Evolutionary conservation across 1,139 yeast species (phyloP).

Genomic region (Pichia sp.): DNA sequence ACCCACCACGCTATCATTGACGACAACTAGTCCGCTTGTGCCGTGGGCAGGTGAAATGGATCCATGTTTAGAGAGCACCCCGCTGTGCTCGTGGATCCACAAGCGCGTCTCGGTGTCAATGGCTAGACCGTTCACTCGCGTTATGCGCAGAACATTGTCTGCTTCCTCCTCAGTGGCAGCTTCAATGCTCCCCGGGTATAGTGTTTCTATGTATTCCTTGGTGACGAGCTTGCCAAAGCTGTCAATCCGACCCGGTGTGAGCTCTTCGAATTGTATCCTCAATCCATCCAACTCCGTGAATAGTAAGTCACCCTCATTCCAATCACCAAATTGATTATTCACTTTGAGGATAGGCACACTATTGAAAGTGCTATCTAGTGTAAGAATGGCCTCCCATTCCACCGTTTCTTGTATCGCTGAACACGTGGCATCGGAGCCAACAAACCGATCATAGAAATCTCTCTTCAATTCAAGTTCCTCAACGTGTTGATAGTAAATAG

Average conservation of each 20-base stretch:
- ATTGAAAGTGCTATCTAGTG: slow-evolving; percentile 4
- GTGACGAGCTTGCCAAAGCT: slow-evolving; percentile 88
- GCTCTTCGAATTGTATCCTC: slow-evolving; percentile 1
- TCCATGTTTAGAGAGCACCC: too few relatives aligned
- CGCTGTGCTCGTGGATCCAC: slow-evolving; percentile 88
- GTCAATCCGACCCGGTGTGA: slow-evolving; percentile 48
- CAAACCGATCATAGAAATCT: slow-evolving; percentile 15
- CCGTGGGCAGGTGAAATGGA: too few relatives aligned
- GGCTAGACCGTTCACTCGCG: too few relatives aligned
- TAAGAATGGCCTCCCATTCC: slow-evolving; percentile 21
- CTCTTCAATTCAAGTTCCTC: slow-evolving; percentile 13
- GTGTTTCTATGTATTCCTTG: slow-evolving; percentile 83
- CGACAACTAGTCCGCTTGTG: too few relatives aligned
- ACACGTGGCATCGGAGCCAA: slow-evolving; percentile 16
- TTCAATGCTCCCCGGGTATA: slow-evolving; percentile 89
- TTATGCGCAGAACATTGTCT: too few relatives aligned
- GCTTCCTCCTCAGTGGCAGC: too few relatives aligned
- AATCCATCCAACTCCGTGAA: slow-evolving; percentile 1
- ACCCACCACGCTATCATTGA: too few relatives aligned
- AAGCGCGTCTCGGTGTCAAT: slow-evolving; percentile 98
- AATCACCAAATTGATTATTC: neutral
- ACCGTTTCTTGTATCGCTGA: slow-evolving; percentile 14
- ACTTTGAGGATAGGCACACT: too few relatives aligned
- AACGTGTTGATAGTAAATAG: slow-evolving; percentile 9
- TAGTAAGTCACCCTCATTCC: slow-evolving; percentile 11